A percentile compares a stretch with the other conserved stretches of the same genome.
Evolutionary conservation across 2,329 filamentous ascomycete species (phyloP).

Genomic region (Colletotrichum filicis): DNA sequence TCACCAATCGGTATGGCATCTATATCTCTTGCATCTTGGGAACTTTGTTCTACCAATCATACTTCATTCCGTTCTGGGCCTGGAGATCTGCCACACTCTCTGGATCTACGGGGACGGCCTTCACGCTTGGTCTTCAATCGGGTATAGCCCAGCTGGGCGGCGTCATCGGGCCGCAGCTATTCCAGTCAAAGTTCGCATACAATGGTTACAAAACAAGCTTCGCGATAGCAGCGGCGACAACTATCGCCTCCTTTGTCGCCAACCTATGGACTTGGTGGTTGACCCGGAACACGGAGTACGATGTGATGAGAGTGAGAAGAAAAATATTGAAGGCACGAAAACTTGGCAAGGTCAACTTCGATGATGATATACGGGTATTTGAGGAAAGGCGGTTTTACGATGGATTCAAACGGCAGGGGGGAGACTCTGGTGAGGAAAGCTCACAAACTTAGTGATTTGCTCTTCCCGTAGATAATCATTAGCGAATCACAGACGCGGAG

Average conservation of each 20-base stretch:
- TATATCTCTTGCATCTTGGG: conserved; percentile 57
- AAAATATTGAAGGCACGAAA: conserved; percentile 34
- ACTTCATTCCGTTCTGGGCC: conserved; percentile 58
- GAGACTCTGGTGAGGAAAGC: background rate
- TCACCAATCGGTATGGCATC: conserved; percentile 49
- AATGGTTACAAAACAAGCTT: conserved; percentile 44
- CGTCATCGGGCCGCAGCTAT: conserved; percentile 56
- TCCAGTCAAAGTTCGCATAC: conserved; percentile 52
- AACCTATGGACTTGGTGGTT: conserved; percentile 41
- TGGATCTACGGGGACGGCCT: conserved; percentile 56
- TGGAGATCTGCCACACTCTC: conserved; percentile 54
- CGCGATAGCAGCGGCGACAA: conserved; percentile 39
- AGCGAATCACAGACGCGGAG: background rate
- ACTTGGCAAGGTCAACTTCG: conserved; percentile 29
- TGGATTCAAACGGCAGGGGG: background rate
- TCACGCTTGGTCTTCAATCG: conserved; percentile 54
- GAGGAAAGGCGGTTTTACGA: conserved; percentile 19
- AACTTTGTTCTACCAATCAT: conserved; percentile 53
- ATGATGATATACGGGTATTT: conserved; percentile 18
- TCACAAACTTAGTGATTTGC: background rate
- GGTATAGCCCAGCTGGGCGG: conserved; percentile 56
- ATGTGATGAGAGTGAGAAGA: conserved; percentile 38
- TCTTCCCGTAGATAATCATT: too few relatives aligned
- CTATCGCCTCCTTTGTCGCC: conserved; percentile 39
- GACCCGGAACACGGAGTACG: conserved; percentile 40